A percentile compares a stretch with the other conserved stretches of the same genome.
Conservation (phyloP, 805 yeast genomes). For the Kazachstania bromeliacearum region DNA sequence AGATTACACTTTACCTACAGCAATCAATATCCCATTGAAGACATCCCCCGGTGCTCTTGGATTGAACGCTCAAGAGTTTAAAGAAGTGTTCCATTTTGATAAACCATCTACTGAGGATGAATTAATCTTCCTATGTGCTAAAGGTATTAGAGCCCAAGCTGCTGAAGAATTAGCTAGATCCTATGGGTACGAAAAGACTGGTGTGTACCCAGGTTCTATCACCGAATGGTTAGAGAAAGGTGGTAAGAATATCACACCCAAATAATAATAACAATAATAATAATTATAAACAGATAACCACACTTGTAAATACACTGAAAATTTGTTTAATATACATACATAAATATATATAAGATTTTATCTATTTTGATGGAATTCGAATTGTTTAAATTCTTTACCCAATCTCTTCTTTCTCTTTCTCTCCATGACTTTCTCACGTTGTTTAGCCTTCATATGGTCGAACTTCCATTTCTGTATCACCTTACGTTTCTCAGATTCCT, state of each 20-base stretch:
- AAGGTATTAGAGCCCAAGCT: slow-evolving; percentile 83
- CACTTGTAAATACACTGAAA: neutral
- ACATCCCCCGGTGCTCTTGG: slow-evolving; percentile 89
- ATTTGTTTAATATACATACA: neutral
- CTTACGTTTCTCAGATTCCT: slow-evolving; percentile 61
- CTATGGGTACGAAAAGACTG: slow-evolving; percentile 76
- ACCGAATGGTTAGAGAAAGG: slow-evolving; percentile 61
- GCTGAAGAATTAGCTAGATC: slow-evolving; percentile 89
- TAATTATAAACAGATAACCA: neutral
- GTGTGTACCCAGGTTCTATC: slow-evolving; percentile 80
- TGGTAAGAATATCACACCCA: slow-evolving; percentile 14
- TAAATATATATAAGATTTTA: neutral
- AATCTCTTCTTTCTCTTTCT: slow-evolving; percentile 78
- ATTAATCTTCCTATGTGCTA: slow-evolving; percentile 82
- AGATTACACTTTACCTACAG: slow-evolving; percentile 71
- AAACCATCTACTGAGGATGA: slow-evolving; percentile 69
- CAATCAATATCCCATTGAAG: slow-evolving; percentile 82
- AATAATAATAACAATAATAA: neutral
- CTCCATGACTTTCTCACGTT: slow-evolving; percentile 75
- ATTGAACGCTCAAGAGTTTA: slow-evolving; percentile 67
- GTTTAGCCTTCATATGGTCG: slow-evolving; percentile 59
- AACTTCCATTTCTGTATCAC: slow-evolving; percentile 70
- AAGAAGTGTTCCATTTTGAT: slow-evolving; percentile 66
- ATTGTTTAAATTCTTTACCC: slow-evolving; percentile 64
- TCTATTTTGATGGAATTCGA: slow-evolving; percentile 31